Evolutionary conservation across 768 basidiomycete genomes (phyloP).

Genomic region (Calvatia gigantea): DNA sequence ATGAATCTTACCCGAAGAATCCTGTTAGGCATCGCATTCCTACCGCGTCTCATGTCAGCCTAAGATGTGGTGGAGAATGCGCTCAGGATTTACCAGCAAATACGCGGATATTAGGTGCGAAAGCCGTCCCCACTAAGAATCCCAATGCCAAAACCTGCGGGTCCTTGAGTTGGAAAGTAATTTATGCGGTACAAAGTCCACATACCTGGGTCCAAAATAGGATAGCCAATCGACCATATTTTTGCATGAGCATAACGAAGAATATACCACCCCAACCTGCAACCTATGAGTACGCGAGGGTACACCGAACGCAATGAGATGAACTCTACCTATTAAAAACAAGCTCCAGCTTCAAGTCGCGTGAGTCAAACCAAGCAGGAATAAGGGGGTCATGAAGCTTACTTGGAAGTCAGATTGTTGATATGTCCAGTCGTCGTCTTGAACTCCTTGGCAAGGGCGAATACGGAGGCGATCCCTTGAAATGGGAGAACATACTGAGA

Average conservation of each 20-base stretch:
- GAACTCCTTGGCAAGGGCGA: conserved; percentile 55
- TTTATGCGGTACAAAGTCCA: neutral
- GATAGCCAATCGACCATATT: conserved; percentile 59
- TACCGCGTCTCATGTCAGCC: conserved; percentile 13
- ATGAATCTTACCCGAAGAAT: conserved; percentile 47
- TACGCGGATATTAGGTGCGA: conserved; percentile 51
- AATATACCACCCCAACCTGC: conserved; percentile 66
- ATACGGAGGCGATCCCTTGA: conserved; percentile 52
- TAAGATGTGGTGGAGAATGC: neutral
- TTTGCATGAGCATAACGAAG: conserved; percentile 60
- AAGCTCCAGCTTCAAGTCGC: conserved; percentile 52
- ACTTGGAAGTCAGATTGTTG: conserved; percentile 62
- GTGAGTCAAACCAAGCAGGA: neutral
- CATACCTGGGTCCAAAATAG: conserved; percentile 68
- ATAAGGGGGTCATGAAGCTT: conserved; percentile 10
- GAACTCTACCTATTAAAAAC: conserved; percentile 48
- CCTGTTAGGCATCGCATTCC: conserved; percentile 59
- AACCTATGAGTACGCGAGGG: conserved; percentile 32
- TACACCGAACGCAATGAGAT: neutral
- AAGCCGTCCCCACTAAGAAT: conserved; percentile 42
- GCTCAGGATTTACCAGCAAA: conserved; percentile 42
- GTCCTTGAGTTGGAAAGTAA: too few relatives aligned
- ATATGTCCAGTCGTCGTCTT: conserved; percentile 53
- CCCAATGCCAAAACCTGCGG: conserved; percentile 49
- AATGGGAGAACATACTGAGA: neutral